Conservation (phyloP, 441 rosid genomes). For the Eruca vesicaria region DNA sequence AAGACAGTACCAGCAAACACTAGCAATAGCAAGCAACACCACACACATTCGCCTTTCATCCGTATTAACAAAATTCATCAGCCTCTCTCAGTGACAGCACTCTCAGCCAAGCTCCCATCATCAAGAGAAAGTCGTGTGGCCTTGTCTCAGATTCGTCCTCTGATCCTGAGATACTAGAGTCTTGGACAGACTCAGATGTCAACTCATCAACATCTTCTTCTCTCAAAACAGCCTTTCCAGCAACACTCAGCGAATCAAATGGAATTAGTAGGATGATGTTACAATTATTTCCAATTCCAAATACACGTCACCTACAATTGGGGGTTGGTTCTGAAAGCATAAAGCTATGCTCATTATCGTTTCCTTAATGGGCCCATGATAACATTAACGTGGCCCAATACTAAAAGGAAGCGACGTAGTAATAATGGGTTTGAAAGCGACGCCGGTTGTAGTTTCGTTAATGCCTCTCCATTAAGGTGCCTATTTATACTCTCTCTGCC, state of each 20-base stretch:
- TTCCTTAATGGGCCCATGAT: background rate
- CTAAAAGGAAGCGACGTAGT: background rate
- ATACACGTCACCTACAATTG: background rate
- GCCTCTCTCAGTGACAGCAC: slow-evolving; percentile 60
- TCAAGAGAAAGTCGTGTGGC: slow-evolving; percentile 20
- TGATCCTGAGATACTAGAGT: slow-evolving; percentile 94
- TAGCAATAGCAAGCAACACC: slow-evolving; percentile 85
- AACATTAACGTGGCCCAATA: background rate
- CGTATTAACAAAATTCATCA: slow-evolving; percentile 44
- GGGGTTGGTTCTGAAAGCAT: background rate
- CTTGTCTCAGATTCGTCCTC: slow-evolving; percentile 78
- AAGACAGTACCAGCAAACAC: slow-evolving; percentile 90
- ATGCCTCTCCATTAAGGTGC: too few relatives aligned
- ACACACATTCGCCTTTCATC: slow-evolving; percentile 50
- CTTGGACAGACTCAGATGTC: slow-evolving; percentile 67
- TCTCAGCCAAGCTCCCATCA: slow-evolving; percentile 40
- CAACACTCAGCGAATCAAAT: slow-evolving; percentile 47
- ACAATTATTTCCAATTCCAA: slow-evolving; percentile 70
- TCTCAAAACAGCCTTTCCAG: slow-evolving; percentile 70
- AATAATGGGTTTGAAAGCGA: too few relatives aligned
- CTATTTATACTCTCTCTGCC: too few relatives aligned
- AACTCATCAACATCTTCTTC: slow-evolving; percentile 88
- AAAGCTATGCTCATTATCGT: background rate
- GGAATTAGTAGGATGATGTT: too few relatives aligned
- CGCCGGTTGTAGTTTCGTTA: too few relatives aligned